Evolutionary conservation across 345 rosid genomes (phyloP), one percentile per base, ranked within the genome.

Genomic region (Heritiera littoralis): DNA sequence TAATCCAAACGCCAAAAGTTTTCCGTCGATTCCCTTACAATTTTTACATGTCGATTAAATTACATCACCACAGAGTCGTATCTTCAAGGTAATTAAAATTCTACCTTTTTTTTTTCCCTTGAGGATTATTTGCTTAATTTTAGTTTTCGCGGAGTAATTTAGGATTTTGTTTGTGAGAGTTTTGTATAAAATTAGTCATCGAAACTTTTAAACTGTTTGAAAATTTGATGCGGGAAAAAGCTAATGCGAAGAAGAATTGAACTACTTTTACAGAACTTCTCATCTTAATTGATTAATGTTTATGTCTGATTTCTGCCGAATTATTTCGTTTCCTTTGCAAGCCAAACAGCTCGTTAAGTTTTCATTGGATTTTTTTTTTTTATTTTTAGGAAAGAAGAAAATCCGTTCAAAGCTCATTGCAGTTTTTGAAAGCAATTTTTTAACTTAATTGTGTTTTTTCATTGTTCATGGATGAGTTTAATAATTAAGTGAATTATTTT

Each of bases 1-100:
- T 43, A 14, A 48, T 71, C 58, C 74, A 71, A 71, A 48, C 59
- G 20, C 74, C 32, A 7, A 5, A 14, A 14, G 74, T 49, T 71
- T 49, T 51, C 59, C 20, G 9, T 28, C 5, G 59, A 49, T 3
- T 49, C n/a, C 59, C 14, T 49, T 2, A 3, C 56, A 51, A 7
- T 30, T 49, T 49, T 12, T 71, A 49, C 41, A 71, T 71, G 74
- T 71, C 75, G 75, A 30, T 71, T 71, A 71, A 71, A 71, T 71
- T 30, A 8, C 75, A 71, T 8, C 20, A 49, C 9, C 59, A 51
- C 20, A 49, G 60, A 20, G 30, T 71, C 45, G 43, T 51, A 14
- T 30, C 59, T 71, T 71, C 60, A 1, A 71, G 75, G 75, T 71
- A 30, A 20, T 49, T 71, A 4, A 30, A 12, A 3, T 11, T 23